Evolutionary conservation across 768 basidiomycete species (phyloP).

Genomic region (Termitomyces heimii): DNA sequence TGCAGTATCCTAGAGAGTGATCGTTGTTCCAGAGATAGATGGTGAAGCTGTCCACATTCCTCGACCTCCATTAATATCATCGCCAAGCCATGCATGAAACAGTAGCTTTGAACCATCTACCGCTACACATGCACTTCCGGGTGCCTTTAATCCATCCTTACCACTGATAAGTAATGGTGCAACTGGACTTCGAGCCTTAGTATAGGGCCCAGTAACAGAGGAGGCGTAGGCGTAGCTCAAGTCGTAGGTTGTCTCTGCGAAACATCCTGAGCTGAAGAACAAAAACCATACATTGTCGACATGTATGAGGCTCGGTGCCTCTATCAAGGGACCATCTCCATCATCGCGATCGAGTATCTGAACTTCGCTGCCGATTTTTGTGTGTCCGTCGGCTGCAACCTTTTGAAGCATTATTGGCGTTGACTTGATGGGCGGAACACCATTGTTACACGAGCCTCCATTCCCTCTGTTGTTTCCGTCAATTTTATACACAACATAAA

Average conservation of each 20-base stretch:
- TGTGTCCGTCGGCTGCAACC: conserved; percentile 11
- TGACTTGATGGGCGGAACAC: conserved; percentile 10
- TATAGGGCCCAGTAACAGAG: conserved; percentile 9
- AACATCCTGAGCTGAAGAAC: conserved; percentile 13
- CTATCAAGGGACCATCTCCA: conserved; percentile 11
- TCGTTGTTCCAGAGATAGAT: conserved; percentile 5
- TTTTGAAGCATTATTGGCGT: conserved; percentile 13
- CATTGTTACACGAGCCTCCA: conserved; percentile 12
- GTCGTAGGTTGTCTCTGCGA: conserved; percentile 10
- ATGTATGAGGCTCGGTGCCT: conserved; percentile 10
- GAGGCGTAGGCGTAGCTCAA: conserved; percentile 12
- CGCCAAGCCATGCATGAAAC: conserved; percentile 10
- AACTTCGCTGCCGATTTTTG: conserved; percentile 10
- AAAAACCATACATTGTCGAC: conserved; percentile 11
- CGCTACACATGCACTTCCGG: conserved; percentile 8
- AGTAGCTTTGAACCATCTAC: conserved; percentile 9
- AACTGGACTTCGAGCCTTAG: conserved; percentile 9
- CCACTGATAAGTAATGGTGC: conserved; percentile 8
- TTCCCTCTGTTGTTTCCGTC: conserved; percentile 11
- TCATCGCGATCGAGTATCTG: conserved; percentile 12
- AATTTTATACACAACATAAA: conserved; percentile 11
- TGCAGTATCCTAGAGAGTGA: conserved; percentile 1
- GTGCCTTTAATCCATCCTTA: conserved; percentile 11
- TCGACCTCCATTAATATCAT: conserved; percentile 6
- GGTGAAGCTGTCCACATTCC: conserved; percentile 12